phyloP scores from a whole-genome alignment of 2,329 filamentous ascomycete species.

The Trichoderma atroviride region DNA sequence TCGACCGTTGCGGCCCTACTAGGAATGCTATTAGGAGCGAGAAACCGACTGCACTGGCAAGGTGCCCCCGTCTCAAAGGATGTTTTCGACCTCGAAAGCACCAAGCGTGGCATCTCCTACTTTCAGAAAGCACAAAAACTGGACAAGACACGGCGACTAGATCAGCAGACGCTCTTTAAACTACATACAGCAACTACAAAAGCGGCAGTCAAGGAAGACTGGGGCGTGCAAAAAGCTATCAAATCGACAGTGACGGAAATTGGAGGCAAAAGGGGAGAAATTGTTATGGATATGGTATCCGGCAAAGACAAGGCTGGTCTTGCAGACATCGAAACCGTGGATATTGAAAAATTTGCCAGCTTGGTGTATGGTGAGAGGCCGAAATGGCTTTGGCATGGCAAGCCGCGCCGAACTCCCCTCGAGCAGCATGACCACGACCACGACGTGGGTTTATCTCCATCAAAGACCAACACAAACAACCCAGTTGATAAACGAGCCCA shows the following conservation, averaged over 20 bases:
- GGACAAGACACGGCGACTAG: constrained; percentile 74
- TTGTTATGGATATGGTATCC: constrained; percentile 92
- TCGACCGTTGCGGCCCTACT: constrained; percentile 87
- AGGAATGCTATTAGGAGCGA: constrained; percentile 84
- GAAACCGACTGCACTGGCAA: constrained; percentile 83
- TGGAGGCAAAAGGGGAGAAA: constrained; percentile 89
- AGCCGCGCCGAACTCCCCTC: constrained; percentile 66
- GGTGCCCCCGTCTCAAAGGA: constrained; percentile 87
- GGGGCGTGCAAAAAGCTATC: constrained; percentile 90
- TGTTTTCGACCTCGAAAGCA: constrained; percentile 80
- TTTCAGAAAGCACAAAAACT: constrained; percentile 92
- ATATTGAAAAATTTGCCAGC: constrained; percentile 81
- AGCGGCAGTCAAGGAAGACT: constrained; percentile 83
- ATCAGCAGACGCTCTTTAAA: constrained; percentile 78
- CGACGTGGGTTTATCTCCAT: constrained; percentile 54
- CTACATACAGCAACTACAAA: constrained; percentile 86
- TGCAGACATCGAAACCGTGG: constrained; percentile 87
- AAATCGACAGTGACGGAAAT: constrained; percentile 95
- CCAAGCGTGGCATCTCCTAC: constrained; percentile 80
- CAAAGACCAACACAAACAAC: constrained; percentile 49
- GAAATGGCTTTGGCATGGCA: constrained; percentile 96
- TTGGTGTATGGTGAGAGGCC: constrained; percentile 78
- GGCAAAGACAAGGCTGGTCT: constrained; percentile 86
- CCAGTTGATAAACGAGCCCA: constrained; percentile 54
- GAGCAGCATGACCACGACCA: constrained; percentile 52